Conservation (phyloP, 2,329 filamentous ascomycete genomes). For the Arachnopeziza araneosa region DNA sequence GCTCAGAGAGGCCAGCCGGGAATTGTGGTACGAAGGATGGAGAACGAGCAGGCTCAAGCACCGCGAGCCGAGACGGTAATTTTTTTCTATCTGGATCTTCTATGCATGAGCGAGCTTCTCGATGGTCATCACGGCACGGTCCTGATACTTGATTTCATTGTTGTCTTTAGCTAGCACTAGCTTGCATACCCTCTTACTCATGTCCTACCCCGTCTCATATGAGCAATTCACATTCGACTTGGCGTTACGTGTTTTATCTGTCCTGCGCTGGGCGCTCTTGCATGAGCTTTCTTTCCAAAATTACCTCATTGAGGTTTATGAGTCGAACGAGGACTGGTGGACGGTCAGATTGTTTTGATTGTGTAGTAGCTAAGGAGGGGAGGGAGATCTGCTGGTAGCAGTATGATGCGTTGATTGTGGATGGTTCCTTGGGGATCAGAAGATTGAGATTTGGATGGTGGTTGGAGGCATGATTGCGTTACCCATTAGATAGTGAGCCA, state of each 20-base stretch:
- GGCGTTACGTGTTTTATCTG: background rate
- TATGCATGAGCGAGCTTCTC: background rate
- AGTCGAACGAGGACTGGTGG: background rate
- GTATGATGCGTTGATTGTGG: background rate
- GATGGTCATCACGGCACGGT: background rate
- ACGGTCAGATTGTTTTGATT: background rate
- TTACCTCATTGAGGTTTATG: background rate
- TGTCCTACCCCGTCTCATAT: background rate
- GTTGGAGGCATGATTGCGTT: background rate
- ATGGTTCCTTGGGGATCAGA: background rate
- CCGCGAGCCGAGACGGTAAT: slow-evolving; percentile 23
- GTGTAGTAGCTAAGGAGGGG: background rate
- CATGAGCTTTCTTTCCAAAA: background rate
- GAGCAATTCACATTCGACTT: background rate
- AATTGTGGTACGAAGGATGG: slow-evolving; percentile 96
- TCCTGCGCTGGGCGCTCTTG: background rate
- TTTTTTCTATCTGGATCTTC: background rate
- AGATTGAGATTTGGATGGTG: background rate
- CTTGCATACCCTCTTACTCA: background rate
- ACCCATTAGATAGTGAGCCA: background rate
- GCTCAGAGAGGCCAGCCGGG: slow-evolving; percentile 81
- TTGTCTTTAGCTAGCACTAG: background rate
- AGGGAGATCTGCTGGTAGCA: background rate
- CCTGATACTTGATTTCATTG: background rate
- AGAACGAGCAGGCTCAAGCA: slow-evolving; percentile 59